phyloP scores from a whole-genome alignment of 176 grass and related monocot species.

The Hordeum vulgare region DNA sequence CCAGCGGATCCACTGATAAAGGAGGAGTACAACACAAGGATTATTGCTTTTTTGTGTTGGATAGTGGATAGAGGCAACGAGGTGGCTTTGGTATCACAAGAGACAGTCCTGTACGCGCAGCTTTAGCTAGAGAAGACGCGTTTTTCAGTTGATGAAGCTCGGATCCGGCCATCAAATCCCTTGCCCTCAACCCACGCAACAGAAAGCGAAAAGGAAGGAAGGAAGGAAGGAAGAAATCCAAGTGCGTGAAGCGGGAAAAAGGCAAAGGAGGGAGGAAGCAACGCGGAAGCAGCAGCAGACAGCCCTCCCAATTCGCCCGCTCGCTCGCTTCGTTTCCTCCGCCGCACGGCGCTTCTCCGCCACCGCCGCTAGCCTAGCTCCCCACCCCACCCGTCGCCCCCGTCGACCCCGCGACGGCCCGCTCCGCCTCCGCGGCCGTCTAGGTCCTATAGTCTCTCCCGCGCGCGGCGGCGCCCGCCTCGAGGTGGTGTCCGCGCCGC shows the following conservation, averaged over 20 bases:
- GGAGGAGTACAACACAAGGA: no score
- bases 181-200: background rate
- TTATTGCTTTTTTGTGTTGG: background rate
- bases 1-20: no score
- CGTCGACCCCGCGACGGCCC: background rate
- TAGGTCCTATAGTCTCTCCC: background rate
- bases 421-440: background rate
- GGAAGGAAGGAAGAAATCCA: background rate
- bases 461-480: slow-evolving; percentile 5
- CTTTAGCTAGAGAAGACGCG: background rate
- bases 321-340: slow-evolving; percentile 31
- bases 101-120: background rate
- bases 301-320: background rate
- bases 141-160: background rate
- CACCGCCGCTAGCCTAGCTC: background rate
- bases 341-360: slow-evolving; percentile 1
- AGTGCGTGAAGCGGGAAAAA: slow-evolving; percentile 29
- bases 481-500: slow-evolving; percentile 29
- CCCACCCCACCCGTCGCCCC: background rate
- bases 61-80: background rate
- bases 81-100: background rate
- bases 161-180: background rate
- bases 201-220: background rate
- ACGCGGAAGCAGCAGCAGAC: background rate
- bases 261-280: background rate